phyloP scores from a whole-genome alignment of 805 yeast species.

The Kodamaea fukazawae region DNA sequence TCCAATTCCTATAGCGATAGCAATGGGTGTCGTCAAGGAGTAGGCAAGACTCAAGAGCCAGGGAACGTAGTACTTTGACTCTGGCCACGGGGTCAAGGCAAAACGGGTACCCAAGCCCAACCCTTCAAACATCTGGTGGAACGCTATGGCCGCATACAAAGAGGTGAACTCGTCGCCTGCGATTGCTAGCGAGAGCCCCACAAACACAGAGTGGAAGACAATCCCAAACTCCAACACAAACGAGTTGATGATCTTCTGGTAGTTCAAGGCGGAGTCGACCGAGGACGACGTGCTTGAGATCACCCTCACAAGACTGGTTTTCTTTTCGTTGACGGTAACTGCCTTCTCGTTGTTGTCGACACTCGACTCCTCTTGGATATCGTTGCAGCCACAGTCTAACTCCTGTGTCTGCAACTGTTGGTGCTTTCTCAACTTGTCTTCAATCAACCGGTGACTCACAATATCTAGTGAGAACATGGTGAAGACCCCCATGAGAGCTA shows the following conservation, averaged over 20 bases:
- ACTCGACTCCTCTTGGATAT: neutral
- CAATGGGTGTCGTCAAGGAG: constrained; percentile 62
- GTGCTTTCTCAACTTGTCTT: constrained; percentile 1
- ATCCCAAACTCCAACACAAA: constrained; percentile 37
- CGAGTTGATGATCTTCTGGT: constrained; percentile 54
- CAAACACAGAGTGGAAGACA: constrained; percentile 33
- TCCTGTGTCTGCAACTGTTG: neutral
- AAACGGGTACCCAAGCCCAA: constrained; percentile 32
- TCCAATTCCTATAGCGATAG: constrained; percentile 77
- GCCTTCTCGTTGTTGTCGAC: neutral
- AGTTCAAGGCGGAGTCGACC: constrained; percentile 8
- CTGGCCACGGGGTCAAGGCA: constrained; percentile 27
- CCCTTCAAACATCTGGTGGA: constrained; percentile 35
- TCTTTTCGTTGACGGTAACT: neutral
- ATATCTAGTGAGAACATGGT: constrained; percentile 31
- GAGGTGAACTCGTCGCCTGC: constrained; percentile 29
- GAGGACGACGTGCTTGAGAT: no score
- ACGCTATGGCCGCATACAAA: constrained; percentile 27
- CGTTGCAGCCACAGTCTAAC: neutral
- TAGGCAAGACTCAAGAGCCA: constrained; percentile 30
- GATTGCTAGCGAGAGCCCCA: constrained; percentile 32
- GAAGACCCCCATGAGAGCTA: constrained; percentile 31
- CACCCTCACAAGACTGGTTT: no score
- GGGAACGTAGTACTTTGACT: constrained; percentile 44
- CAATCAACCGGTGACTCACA: constrained; percentile 19